Evolutionary conservation across 2,329 filamentous ascomycete species (phyloP), one percentile per base, ranked within the genome.

Genomic region (Talaromyces amestolkiae): DNA sequence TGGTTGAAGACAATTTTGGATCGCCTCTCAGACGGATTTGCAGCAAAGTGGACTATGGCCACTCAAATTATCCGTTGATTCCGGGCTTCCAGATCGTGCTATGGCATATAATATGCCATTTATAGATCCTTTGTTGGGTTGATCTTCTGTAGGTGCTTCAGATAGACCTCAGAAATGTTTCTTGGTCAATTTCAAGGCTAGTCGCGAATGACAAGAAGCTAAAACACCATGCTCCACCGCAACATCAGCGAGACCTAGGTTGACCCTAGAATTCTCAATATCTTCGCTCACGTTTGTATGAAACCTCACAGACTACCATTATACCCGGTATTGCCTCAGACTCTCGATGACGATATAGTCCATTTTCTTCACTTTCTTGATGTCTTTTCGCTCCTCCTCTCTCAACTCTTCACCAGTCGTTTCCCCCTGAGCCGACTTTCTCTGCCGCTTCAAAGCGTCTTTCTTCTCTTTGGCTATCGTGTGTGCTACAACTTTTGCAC

Each of bases 1-100:
- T 61, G 58, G 58, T 49, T 61, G 41, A 61, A 61, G 58, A n/a
- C 41, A 9, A 61, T 61, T 31, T 35, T 61, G 58, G 58, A 61
- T 61, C 58, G 31, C 7, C 58, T 61, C 24, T 61, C 58, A 11
- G 39, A 35, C 11, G 58, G 58, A 17, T 61, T 61, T 49, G 41
- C 58, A 5, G 24, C 37, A 10, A 61, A 61, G 19, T 61, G 58
- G 58, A 47, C 15, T 47, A 22, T 61, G 58, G 37, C 37, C 8
- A 43, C 37, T n/a, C 37, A 33, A 43, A 47, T 22, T 60, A 13
- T 43, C 24, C 39, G 22, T 31, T 61, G 39, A 61, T 49, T 61
- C 1, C 1, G 39, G 39, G 5, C 15, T n/a, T n/a, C 8, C 39
- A 19, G 39, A 43, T 43, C 39, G 17, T 43, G 39, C 39, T 43